These are phyloP conservation scores for Aspergillus cejpii DNA, from an alignment of 2,329 filamentous ascomycete genomes.

Conservation along the genomic window DNA sequence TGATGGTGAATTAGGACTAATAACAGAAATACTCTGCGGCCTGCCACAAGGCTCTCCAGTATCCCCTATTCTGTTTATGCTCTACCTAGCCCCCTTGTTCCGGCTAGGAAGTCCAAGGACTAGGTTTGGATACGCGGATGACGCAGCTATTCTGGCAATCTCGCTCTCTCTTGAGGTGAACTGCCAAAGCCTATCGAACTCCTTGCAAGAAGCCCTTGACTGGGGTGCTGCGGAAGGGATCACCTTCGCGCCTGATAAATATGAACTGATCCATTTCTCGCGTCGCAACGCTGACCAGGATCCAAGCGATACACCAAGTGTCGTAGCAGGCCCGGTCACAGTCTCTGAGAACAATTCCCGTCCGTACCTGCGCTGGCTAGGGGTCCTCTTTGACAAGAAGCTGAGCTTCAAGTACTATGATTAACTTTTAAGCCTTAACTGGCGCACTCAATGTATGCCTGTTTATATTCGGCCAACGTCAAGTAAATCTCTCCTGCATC, in stretches of 20 bases:
- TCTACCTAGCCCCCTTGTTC: constrained; percentile 1
- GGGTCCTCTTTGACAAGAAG: too few species aligned
- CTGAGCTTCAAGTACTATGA: too few species aligned
- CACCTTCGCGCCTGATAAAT: constrained; percentile 1
- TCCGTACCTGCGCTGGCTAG: too few species aligned
- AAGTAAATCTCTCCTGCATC: too few species aligned
- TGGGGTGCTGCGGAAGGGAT: background rate
- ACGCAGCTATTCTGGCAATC: background rate
- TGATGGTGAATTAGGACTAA: background rate
- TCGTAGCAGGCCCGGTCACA: background rate
- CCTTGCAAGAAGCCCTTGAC: too few species aligned
- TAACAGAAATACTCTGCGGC: background rate
- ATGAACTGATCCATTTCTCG: background rate
- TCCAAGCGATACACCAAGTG: background rate
- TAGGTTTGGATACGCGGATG: constrained; percentile 1
- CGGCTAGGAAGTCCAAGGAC: background rate
- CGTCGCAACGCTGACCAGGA: background rate
- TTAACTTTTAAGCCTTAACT: too few species aligned
- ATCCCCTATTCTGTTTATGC: constrained; percentile 3
- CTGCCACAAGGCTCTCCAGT: constrained; percentile 1
- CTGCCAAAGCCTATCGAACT: too few species aligned
- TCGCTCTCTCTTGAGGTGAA: background rate
- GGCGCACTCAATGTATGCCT: too few species aligned
- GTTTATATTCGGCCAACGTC: too few species aligned
- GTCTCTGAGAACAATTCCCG: too few species aligned